These are phyloP conservation scores for Talaromyces nanjingensis DNA, from an alignment of 495 filamentous ascomycete genomes.

Conservation along the genomic window DNA sequence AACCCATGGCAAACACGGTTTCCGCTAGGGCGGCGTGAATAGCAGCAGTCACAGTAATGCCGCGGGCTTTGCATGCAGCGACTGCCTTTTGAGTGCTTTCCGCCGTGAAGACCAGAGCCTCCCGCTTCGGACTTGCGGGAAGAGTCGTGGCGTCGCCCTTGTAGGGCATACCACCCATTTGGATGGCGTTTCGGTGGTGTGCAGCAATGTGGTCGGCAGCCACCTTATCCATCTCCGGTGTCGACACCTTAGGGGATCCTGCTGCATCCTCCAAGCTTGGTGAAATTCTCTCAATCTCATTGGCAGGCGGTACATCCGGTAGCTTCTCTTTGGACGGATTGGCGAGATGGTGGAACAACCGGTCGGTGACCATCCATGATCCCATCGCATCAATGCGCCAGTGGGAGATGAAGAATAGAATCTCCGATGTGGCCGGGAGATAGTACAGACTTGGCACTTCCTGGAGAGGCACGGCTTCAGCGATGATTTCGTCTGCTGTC, in stretches of 20 bases:
- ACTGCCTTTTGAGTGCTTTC: constrained; percentile 10
- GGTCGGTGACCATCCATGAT: constrained; percentile 12
- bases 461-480: background rate
- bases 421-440: constrained; percentile 9
- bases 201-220: constrained; percentile 11
- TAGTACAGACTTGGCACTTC: constrained; percentile 6
- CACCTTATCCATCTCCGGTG: constrained; percentile 9
- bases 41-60: constrained; percentile 15
- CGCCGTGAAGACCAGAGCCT: constrained; percentile 4
- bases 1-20: constrained; percentile 8
- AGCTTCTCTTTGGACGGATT: background rate
- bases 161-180: constrained; percentile 12
- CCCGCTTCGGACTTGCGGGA: background rate
- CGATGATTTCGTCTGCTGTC: constrained; percentile 2
- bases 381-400: constrained; percentile 24
- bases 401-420: constrained; percentile 16
- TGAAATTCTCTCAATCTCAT: background rate
- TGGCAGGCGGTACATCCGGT: background rate
- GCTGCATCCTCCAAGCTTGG: background rate
- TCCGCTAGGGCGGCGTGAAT: constrained; percentile 15
- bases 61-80: constrained; percentile 12
- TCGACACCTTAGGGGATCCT: background rate
- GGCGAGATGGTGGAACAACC: constrained; percentile 13
- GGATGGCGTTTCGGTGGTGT: constrained; percentile 12
- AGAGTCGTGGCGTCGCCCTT: constrained; percentile 8